Evolutionary conservation across 805 yeast genomes (phyloP), one percentile per base, ranked within the genome.

Genomic region (Wickerhamomyces bisporus): DNA sequence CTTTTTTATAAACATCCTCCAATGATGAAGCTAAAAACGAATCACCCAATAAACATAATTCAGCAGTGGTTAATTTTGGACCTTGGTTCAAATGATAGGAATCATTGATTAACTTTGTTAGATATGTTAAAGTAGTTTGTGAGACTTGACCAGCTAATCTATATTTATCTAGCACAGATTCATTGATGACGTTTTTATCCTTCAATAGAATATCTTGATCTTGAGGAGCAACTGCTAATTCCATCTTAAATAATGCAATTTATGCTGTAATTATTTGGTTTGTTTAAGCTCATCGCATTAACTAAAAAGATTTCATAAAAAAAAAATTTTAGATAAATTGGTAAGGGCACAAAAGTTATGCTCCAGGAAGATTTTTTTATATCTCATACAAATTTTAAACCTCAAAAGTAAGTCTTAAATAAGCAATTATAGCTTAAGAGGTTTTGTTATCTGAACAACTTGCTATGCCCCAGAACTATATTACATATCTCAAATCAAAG

Each of bases 131-230:
- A 39, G 87, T 81, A 16, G 95, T 82, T 64, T 89, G 96, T 4
- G 93, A 67, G 50, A 88, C 79, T 62, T 85, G 87, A 34, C 96
- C 97, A 5, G 96, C 96, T 35, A 79, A 69, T 62, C 95, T 75
- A 64, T 89, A 88, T 64, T 88, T 89, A 49, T 82, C 91, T 20
- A 86, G 57, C 10, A 81, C 80, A 14, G 71, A 43, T 23, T 70
- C 79, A 48, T 68, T 69, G 47, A 87, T 70, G 30, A 77, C 72
- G 60, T 87, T 87, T 58, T 77, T 86, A 45, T 81, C 81, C 49
- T 77, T 79, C 48, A 87, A 69, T 42, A 86, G 70, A 48, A 81
- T 65, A 50, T 83, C 81, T 36, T 84, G 80, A 53, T 85, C 93
- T 51, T 77, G 81, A 54, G 77, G 79, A 39, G 84, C 81, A 47